Evolutionary conservation across 345 rosid species (phyloP), one percentile per base, ranked within the genome.

Genomic region (Tarenaya hassleriana): DNA sequence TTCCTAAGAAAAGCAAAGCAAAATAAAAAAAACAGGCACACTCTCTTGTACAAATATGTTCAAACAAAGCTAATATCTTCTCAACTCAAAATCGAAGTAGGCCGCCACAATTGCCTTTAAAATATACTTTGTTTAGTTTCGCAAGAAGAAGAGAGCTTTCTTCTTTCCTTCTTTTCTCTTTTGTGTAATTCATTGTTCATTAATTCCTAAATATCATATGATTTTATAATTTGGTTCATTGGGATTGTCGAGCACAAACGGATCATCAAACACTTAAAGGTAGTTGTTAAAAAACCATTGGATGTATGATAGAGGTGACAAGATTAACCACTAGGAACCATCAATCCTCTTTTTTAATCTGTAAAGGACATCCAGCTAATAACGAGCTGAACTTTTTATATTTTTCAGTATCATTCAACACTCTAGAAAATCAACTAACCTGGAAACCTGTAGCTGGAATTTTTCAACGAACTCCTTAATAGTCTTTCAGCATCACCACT

Each of bases 401-500:
- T 40, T 40, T 40, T 13, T 13, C 14, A 40, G 15, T 40, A 13
- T 15, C 14, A 11, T 40, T 1, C 15, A 40, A 41, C 18, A 6
- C 16, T 41, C 4, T n/a, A 41, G 8, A n/a, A 35, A 35, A 41
- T 39, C 10, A 33, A 72, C 86, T 17, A 73, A 92, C 98, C 98
- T 77, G 98, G 97, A 75, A 83, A 83, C 61, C 57, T 77, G 50
- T 62, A 69, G 58, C 77, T 60, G 47, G 95, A 79, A 59, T 68
- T 72, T 17, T 70, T 68, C 50, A 80, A 70, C 45, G 96, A 78
- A 70, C 62, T 76, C 71, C 64, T 75, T 29, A 72, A 67, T 47
- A 77, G 77, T 42, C 69, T 78, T 58, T 85, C 97, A 57, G 85
- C 62, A 69, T 92, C 98, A 45, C 73, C 76, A 54, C 74, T 69